A percentile compares a stretch with the other conserved stretches of the same genome.
These are phyloP conservation scores for Dunaliella primolecta DNA, from an alignment of 139 green algal genomes.

Conservation along the genomic window DNA sequence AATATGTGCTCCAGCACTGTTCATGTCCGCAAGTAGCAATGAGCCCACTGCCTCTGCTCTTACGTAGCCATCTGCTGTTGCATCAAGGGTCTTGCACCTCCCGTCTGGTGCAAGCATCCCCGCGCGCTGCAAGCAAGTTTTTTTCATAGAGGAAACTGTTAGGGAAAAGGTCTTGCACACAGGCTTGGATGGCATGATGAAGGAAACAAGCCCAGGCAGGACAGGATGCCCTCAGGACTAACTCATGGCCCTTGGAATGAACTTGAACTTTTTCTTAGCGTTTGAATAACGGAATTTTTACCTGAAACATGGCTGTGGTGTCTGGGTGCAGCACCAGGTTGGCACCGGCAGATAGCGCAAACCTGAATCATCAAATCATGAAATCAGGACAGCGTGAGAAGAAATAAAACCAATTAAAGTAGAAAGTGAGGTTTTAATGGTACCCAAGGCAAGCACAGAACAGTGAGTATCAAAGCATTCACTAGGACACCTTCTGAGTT, in stretches of 20 bases:
- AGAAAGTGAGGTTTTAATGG: not conserved
- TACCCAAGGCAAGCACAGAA: not conserved
- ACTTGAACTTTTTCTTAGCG: no score
- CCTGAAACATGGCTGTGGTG: slow-evolving; percentile 60
- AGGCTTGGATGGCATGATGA: no score
- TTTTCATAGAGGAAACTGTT: no score
- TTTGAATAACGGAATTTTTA: no score
- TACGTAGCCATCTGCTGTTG: slow-evolving; percentile 78
- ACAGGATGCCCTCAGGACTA: no score
- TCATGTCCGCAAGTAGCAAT: slow-evolving; percentile 13
- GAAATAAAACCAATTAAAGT: not conserved
- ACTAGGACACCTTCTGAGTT: not conserved
- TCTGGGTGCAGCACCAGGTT: slow-evolving; percentile 68
- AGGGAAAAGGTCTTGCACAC: no score
- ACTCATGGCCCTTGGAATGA: no score
- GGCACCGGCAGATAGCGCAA: slow-evolving; percentile 44
- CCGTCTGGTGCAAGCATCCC: slow-evolving; percentile 75
- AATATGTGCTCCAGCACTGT: not conserved
- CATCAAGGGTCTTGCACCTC: slow-evolving; percentile 85
- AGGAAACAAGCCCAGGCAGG: no score
- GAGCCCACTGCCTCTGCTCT: slow-evolving; percentile 46
- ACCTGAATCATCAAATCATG: not conserved
- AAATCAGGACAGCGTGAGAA: not conserved
- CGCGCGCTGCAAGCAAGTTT: slow-evolving; percentile 49
- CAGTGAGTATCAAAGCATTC: not conserved